These are phyloP conservation scores for Hypoxylon sp. DNA, from an alignment of 2,329 filamentous ascomycete genomes.

Conservation along the genomic window DNA sequence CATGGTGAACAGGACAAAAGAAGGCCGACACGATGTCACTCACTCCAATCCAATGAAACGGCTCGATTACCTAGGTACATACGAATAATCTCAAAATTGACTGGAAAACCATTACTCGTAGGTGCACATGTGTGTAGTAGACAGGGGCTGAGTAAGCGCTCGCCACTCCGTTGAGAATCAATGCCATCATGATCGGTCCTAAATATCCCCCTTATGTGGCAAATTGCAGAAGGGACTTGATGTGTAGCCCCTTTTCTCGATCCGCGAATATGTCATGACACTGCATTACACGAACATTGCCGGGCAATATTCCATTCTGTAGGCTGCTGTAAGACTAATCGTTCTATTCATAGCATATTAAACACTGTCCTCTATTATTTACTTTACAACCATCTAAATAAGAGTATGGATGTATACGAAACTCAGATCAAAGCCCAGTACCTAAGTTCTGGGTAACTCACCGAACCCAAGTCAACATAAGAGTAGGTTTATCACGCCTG, in stretches of 20 bases:
- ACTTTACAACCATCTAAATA: not conserved
- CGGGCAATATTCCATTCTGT: not conserved
- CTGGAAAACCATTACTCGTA: not conserved
- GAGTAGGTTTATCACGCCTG: not conserved
- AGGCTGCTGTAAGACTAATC: not conserved
- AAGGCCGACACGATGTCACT: slow-evolving; percentile 6
- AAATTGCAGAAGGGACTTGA: not conserved
- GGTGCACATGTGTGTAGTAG: not conserved
- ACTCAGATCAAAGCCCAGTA: not conserved
- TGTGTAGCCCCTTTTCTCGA: not conserved
- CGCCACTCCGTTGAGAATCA: not conserved
- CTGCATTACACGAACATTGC: not conserved
- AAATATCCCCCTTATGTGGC: not conserved
- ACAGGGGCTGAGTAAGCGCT: not conserved
- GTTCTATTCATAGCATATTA: not conserved
- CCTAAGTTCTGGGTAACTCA: not conserved
- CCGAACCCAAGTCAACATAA: not conserved
- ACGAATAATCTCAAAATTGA: not conserved
- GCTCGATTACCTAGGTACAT: not conserved
- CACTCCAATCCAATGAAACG: slow-evolving; percentile 11
- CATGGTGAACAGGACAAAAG: not conserved
- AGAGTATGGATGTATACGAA: not conserved
- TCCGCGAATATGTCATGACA: not conserved
- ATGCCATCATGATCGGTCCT: not conserved
- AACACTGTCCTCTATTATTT: not conserved